Percentiles rank a stretch among this genome's conserved stretches.
These are phyloP conservation scores for Cutaneotrichosporon arboriforme DNA, from an alignment of 1,284 basidiomycete species.

Conservation along the genomic window DNA sequence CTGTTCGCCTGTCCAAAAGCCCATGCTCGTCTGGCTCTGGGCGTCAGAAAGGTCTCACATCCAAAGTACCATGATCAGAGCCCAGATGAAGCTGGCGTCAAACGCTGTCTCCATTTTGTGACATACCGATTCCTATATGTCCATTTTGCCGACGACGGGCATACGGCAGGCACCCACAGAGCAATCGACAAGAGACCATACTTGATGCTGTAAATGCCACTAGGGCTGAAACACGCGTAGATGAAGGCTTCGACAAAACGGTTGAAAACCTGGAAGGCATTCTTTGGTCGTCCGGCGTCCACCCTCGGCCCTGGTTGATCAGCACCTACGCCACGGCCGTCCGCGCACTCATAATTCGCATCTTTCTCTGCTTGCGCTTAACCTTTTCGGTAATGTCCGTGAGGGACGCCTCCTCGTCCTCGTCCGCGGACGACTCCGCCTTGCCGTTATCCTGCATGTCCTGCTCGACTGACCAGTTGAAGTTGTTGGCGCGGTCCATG, in stretches of 20 bases:
- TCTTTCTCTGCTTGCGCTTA: background rate
- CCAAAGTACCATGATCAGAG: too few species aligned
- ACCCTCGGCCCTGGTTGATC: background rate
- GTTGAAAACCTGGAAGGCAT: constrained; percentile 34
- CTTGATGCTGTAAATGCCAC: constrained; percentile 19
- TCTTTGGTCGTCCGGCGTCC: background rate
- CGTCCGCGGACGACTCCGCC: background rate
- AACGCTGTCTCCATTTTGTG: background rate
- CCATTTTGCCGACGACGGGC: constrained; percentile 48
- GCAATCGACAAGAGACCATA: constrained; percentile 56
- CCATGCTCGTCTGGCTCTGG: constrained; percentile 23
- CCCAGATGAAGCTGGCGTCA: too few species aligned
- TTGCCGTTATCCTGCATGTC: background rate
- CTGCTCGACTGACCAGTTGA: background rate
- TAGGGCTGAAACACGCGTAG: constrained; percentile 11
- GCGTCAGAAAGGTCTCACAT: constrained; percentile 13
- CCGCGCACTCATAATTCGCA: background rate
- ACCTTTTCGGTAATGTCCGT: background rate
- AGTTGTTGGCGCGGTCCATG: background rate
- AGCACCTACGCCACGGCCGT: too few species aligned
- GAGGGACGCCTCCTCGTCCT: too few species aligned
- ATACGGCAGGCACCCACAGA: constrained; percentile 57
- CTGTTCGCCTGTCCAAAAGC: constrained; percentile 60
- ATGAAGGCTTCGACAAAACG: constrained; percentile 32
- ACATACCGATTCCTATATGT: constrained; percentile 32